These are phyloP conservation scores for Termitomyces sp. DNA, from an alignment of 768 basidiomycete species.

Conservation along the genomic window DNA sequence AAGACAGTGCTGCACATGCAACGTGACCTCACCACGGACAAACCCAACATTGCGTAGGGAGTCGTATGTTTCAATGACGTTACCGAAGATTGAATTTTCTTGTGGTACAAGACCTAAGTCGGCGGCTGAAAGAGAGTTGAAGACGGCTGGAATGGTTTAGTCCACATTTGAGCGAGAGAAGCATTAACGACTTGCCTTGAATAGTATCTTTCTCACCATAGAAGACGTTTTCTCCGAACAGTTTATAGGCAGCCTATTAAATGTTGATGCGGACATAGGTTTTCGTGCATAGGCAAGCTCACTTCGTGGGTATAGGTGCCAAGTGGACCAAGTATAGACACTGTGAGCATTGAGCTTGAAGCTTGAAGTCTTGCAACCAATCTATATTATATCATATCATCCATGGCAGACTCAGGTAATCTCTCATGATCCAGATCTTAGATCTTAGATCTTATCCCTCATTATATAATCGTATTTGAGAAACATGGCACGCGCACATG, in stretches of 20 bases:
- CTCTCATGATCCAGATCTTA: too few species aligned
- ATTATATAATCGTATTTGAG: too few species aligned
- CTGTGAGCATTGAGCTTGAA: constrained; percentile 10
- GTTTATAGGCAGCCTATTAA: constrained; percentile 34
- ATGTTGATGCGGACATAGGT: not conserved
- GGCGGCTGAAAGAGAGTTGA: constrained; percentile 38
- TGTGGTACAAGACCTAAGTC: constrained; percentile 34
- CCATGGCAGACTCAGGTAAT: too few species aligned
- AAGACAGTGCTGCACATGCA: not conserved
- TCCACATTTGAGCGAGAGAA: too few species aligned
- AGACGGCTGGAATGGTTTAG: constrained; percentile 43
- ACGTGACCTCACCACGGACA: not conserved
- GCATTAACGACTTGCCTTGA: constrained; percentile 17
- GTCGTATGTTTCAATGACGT: not conserved
- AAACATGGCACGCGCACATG: not conserved
- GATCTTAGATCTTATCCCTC: too few species aligned
- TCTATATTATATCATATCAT: not conserved
- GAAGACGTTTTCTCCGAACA: constrained; percentile 26
- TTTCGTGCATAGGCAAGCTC: constrained; percentile 3
- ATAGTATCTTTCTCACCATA: constrained; percentile 33
- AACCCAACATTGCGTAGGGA: not conserved
- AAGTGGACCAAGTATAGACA: constrained; percentile 61
- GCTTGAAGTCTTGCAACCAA: not conserved
- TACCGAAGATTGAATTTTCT: not conserved
- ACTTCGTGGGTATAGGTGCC: constrained; percentile 69